phyloP scores from a whole-genome alignment of 257 asterid species.

The Nicotiana otophora region DNA sequence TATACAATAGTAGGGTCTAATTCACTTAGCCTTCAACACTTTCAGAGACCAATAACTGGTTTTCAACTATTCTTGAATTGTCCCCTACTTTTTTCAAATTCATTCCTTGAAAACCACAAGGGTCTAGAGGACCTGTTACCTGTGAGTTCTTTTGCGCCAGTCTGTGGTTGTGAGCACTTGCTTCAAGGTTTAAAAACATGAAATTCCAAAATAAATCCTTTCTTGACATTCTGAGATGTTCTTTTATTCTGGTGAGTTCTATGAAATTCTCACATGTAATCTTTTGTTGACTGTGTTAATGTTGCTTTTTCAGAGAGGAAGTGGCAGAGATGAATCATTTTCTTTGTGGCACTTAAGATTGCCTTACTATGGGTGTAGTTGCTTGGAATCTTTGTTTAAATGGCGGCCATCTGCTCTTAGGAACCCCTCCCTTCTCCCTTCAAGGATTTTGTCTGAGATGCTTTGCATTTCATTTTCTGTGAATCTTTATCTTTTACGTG shows the following conservation, averaged over 20 bases:
- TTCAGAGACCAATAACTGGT: too few species aligned
- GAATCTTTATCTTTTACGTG: background rate
- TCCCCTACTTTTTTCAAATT: too few species aligned
- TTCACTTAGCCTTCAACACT: too few species aligned
- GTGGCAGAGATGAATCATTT: slow-evolving; percentile 56
- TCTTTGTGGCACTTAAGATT: background rate
- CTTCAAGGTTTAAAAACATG: background rate
- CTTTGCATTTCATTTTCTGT: background rate
- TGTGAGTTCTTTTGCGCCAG: background rate
- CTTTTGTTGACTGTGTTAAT: background rate
- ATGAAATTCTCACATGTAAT: background rate
- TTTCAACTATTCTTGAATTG: too few species aligned
- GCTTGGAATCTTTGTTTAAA: background rate
- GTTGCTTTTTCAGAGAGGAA: slow-evolving; percentile 55
- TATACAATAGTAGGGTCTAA: too few species aligned
- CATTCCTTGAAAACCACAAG: too few species aligned
- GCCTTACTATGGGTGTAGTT: background rate
- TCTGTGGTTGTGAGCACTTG: background rate
- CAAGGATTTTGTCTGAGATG: slow-evolving; percentile 7
- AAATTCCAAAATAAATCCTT: background rate
- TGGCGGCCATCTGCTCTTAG: background rate
- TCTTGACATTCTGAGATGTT: background rate
- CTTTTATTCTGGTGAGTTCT: background rate
- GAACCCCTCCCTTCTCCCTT: background rate
- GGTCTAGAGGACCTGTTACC: background rate